phyloP scores from a whole-genome alignment of 345 rosid species.

The Lepidium aucheri region DNA sequence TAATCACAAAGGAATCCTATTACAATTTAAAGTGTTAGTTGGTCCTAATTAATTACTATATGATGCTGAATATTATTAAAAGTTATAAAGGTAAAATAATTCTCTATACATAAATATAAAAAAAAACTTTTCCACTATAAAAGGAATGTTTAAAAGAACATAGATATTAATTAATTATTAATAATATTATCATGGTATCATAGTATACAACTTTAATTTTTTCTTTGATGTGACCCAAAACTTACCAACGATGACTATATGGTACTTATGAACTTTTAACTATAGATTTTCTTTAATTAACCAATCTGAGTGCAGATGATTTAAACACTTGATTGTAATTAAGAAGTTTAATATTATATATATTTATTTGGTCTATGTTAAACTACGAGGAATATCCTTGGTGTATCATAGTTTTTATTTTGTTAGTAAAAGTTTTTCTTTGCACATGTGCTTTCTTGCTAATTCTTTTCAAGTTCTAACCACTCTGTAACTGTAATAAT shows the following conservation, averaged over 20 bases:
- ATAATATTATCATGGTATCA: conserved; percentile 5
- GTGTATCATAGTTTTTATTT: not conserved
- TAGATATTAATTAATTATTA: not conserved
- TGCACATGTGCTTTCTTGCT: conserved; percentile 17
- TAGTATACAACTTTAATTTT: not conserved
- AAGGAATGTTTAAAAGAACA: not conserved
- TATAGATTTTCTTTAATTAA: too few species aligned
- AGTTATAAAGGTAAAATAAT: not conserved
- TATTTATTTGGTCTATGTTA: not conserved
- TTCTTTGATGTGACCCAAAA: conserved; percentile 18
- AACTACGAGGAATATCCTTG: not conserved
- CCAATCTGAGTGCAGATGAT: not conserved
- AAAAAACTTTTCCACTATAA: too few species aligned
- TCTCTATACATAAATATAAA: not conserved
- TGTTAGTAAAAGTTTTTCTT: not conserved
- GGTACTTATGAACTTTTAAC: not conserved
- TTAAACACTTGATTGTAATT: not conserved
- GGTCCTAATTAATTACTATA: conserved; percentile 4
- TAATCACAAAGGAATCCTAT: conserved; percentile 3
- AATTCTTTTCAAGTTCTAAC: not conserved
- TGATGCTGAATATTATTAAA: not conserved
- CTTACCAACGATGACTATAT: conserved; percentile 23
- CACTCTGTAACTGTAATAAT: conserved; percentile 8
- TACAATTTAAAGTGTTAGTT: not conserved
- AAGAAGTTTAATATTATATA: not conserved